A percentile compares a stretch with the other conserved stretches of the same genome.
Conservation (phyloP, 306 rosid species). For the Sindora glabra region DNA sequence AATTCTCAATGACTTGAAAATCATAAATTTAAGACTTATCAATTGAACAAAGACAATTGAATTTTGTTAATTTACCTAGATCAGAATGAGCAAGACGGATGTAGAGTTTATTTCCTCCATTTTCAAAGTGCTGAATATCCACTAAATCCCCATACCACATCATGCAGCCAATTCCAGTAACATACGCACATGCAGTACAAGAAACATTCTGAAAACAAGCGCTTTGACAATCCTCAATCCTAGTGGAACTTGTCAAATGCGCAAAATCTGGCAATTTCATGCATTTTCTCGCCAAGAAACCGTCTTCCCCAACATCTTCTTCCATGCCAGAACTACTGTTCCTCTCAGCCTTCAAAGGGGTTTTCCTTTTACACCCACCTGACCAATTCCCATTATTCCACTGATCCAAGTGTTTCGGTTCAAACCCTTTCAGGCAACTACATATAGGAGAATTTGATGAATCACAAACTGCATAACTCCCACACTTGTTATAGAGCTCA, state of each 20-base stretch:
- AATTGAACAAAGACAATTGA: neutral
- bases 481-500: slow-evolving; percentile 67
- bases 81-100: slow-evolving; percentile 60
- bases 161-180: slow-evolving; percentile 64
- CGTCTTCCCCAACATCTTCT: slow-evolving; percentile 40
- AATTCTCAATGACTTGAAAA: no score
- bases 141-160: slow-evolving; percentile 43
- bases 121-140: slow-evolving; percentile 36
- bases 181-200: slow-evolving; percentile 56
- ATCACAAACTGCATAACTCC: slow-evolving; percentile 49
- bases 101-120: slow-evolving; percentile 34
- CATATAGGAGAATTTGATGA: slow-evolving; percentile 25
- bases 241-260: neutral
- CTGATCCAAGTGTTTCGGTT: slow-evolving; percentile 9
- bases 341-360: slow-evolving; percentile 30
- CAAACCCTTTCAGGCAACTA: slow-evolving; percentile 54
- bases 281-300: slow-evolving; percentile 17
- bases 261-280: slow-evolving; percentile 77
- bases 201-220: slow-evolving; percentile 31
- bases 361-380: slow-evolving; percentile 57
- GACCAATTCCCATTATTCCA: slow-evolving; percentile 41
- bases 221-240: slow-evolving; percentile 22
- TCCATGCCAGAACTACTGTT: slow-evolving; percentile 7
- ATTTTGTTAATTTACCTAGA: slow-evolving; percentile 27
- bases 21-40: neutral